A percentile compares a stretch with the other conserved stretches of the same genome.
phyloP scores from a whole-genome alignment of 306 rosid genomes.

The Luffa acutangula region DNA sequence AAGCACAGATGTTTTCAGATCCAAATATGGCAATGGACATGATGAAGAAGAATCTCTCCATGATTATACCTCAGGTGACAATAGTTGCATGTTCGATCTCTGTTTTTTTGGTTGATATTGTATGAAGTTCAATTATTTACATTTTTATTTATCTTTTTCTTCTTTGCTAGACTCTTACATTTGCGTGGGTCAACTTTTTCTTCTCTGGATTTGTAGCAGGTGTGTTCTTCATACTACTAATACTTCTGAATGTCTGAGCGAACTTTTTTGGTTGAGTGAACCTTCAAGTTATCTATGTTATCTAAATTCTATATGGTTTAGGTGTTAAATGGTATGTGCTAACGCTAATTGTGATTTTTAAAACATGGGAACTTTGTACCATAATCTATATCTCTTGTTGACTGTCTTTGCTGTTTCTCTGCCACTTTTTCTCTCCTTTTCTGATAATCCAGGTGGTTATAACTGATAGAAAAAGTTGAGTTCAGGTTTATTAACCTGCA shows the following conservation, averaged over 20 bases:
- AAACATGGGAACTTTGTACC: neutral
- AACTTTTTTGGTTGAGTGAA: neutral
- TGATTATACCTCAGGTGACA: slow-evolving; percentile 92
- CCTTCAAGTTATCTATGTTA: neutral
- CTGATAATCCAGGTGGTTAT: neutral
- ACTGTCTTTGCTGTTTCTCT: neutral
- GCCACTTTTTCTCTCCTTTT: neutral
- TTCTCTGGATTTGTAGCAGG: slow-evolving; percentile 99
- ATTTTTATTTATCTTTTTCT: slow-evolving; percentile 2
- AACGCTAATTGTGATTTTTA: neutral
- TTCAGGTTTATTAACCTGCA: neutral
- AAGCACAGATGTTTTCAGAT: slow-evolving; percentile 98
- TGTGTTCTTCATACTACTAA: slow-evolving; percentile 17
- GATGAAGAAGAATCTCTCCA: slow-evolving; percentile 99
- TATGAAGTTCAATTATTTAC: neutral
- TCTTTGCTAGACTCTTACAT: slow-evolving; percentile 83
- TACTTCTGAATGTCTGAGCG: neutral
- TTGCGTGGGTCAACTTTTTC: slow-evolving; percentile 99
- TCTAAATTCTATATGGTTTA: neutral
- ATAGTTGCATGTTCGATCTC: slow-evolving; percentile 1
- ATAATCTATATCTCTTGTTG: neutral
- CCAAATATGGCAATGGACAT: slow-evolving; percentile 99
- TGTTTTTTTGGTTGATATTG: neutral
- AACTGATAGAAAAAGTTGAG: neutral
- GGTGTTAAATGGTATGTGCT: neutral